These are phyloP conservation scores for Prosopis cineraria DNA, from an alignment of 306 rosid genomes.

Conservation along the genomic window DNA sequence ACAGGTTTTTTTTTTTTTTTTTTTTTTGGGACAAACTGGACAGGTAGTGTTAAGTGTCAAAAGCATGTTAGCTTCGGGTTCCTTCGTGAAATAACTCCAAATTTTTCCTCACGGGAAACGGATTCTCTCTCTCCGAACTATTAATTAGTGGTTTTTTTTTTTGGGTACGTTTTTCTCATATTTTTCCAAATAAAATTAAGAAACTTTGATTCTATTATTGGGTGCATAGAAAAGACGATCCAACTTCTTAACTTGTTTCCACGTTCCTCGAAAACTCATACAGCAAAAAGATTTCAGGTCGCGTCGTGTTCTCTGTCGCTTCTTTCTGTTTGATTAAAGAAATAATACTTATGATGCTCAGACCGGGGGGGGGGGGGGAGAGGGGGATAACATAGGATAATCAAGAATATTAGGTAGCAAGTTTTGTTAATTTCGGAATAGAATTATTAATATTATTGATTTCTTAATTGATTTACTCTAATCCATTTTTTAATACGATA, in stretches of 20 bases:
- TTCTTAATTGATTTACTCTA: neutral
- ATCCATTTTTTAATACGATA: neutral
- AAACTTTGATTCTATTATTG: neutral
- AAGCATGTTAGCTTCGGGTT: constrained; percentile 32
- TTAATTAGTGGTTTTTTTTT: constrained; percentile 1
- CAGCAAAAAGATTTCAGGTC: constrained; percentile 5
- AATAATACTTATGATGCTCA: neutral
- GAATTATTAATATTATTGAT: neutral
- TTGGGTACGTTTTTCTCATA: constrained; percentile 5
- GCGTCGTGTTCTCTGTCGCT: constrained; percentile 28
- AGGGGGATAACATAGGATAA: neutral
- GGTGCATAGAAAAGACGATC: neutral
- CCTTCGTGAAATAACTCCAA: constrained; percentile 55
- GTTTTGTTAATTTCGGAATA: neutral
- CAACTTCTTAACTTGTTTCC: constrained; percentile 19
- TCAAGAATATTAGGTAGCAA: constrained; percentile 2
- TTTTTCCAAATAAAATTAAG: constrained; percentile 21
- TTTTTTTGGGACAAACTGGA: too few species aligned
- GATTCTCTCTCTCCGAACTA: constrained; percentile 26
- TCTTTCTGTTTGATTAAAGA: neutral
- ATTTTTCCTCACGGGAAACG: constrained; percentile 50
- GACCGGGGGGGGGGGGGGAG: too few species aligned
- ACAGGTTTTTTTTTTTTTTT: too few species aligned
- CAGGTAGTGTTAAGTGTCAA: constrained; percentile 41
- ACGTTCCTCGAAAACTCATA: constrained; percentile 15